Base-by-base conservation (phyloP, 176 grass and related monocot genomes). In the Lolium perenne region DNA sequence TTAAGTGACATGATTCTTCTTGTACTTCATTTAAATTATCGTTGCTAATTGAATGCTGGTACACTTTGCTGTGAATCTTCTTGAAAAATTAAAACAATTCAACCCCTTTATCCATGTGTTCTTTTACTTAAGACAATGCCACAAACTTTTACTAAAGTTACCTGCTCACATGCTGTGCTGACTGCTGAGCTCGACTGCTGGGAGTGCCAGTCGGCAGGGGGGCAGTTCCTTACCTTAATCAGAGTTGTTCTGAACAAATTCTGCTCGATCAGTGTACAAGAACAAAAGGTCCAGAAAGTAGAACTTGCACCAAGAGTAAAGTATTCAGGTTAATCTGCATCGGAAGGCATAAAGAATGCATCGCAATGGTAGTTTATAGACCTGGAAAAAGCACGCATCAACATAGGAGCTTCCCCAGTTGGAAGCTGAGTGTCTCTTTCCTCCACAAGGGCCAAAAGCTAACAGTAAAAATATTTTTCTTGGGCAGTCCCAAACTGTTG, bases 351-450 rank as follows among this genome's bases (percentile, higher is more conserved):
- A 80, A 68, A 84, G 9, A 74, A 87, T 59, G 10, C 14, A 71
- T 55, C 26, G 25, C 16, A 89, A 41, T 82, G 53, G 53, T 64
- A 72, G 64, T 75, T 83, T 48, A 72, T 0, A 60, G 61, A 75
- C 23, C 58, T 71, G 25, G 58, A 68, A 10, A 91, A 41, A 60
- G 46, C 43, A 65, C 20, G 15, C n/a, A 74, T 38, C 58, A 69
- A 61, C 51, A 87, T 80, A 66, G 43, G 75, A 80, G 38, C 59
- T 84, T 61, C 81, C 23, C 76, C 68, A 75, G 89, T 68, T 80
- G 59, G 85, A 87, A 67, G 68, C 80, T 84, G 58, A 61, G 56
- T 77, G 79, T 78, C 79, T 63, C 54, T 21, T 62, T 90, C 43
- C 71, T 81, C 29, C 61, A 20, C n/a, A 59, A 77, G 53, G 23